These are phyloP conservation scores for Tolypocladium sp. DNA, from an alignment of 2,329 filamentous ascomycete genomes.

Conservation along the genomic window DNA sequence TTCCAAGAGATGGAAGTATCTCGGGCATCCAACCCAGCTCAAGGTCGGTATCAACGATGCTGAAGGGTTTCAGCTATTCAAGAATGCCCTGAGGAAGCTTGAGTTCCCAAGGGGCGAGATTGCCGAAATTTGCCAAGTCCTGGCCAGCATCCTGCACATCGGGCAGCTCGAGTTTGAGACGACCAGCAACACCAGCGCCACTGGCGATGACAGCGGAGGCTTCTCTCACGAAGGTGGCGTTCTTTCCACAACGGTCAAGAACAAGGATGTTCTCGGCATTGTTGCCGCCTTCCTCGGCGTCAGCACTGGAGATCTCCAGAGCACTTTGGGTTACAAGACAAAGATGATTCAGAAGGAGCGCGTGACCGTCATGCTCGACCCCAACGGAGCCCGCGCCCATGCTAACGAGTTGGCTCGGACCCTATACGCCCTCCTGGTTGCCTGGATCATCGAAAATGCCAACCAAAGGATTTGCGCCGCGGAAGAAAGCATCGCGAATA, in stretches of 20 bases:
- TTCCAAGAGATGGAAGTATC: constrained; percentile 82
- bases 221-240: constrained; percentile 93
- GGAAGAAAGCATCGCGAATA: constrained; percentile 86
- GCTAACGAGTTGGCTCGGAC: constrained; percentile 91
- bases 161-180: constrained; percentile 92
- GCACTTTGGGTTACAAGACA: constrained; percentile 87
- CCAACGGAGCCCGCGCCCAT: constrained; percentile 78
- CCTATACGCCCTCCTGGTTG: constrained; percentile 86
- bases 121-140: constrained; percentile 90
- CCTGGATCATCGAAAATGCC: constrained; percentile 85
- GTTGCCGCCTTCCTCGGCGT: constrained; percentile 94
- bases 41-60: constrained; percentile 95
- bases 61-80: constrained; percentile 95
- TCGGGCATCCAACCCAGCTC: constrained; percentile 91
- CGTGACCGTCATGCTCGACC: constrained; percentile 97
- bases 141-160: constrained; percentile 92
- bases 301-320: constrained; percentile 70
- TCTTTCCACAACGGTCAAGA: constrained; percentile 78
- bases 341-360: constrained; percentile 94
- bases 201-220: constrained; percentile 85
- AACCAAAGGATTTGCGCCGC: constrained; percentile 83
- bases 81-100: constrained; percentile 85
- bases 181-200: constrained; percentile 66
- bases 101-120: constrained; percentile 92
- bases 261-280: constrained; percentile 79